phyloP scores from a whole-genome alignment of 768 basidiomycete genomes.

The Lanmaoa pseudosensibilis region DNA sequence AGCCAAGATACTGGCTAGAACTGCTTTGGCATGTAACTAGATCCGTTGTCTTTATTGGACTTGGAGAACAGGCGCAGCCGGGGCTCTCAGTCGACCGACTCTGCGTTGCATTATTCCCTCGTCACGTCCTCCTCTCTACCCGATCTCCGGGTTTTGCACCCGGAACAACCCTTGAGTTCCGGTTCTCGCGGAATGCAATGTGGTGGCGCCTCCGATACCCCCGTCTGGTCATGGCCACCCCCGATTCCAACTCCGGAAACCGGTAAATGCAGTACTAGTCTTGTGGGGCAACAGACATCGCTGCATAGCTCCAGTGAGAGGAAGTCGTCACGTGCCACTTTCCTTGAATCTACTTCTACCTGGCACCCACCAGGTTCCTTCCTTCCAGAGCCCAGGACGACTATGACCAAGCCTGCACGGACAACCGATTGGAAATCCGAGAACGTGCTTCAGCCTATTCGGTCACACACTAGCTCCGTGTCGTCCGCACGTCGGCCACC shows the following conservation, averaged over 20 bases:
- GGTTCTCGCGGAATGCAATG: constrained; percentile 9
- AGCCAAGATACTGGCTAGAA: neutral
- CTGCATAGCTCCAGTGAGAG: constrained; percentile 11
- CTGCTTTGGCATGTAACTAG: constrained; percentile 14
- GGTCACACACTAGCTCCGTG: constrained; percentile 11
- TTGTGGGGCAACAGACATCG: constrained; percentile 5
- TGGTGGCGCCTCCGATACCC: constrained; percentile 2
- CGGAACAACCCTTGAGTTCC: constrained; percentile 12
- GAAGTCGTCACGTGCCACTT: constrained; percentile 9
- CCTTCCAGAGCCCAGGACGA: neutral
- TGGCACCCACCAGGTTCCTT: constrained; percentile 6
- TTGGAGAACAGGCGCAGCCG: constrained; percentile 18
- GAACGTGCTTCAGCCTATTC: constrained; percentile 19
- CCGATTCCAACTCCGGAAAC: neutral
- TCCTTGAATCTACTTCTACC: constrained; percentile 9
- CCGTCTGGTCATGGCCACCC: constrained; percentile 30
- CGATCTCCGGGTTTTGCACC: constrained; percentile 14
- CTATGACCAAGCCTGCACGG: constrained; percentile 5
- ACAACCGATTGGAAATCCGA: constrained; percentile 21
- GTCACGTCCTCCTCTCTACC: constrained; percentile 3
- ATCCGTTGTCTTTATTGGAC: constrained; percentile 28
- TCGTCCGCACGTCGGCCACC: constrained; percentile 20
- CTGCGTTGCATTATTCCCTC: constrained; percentile 11
- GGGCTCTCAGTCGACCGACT: constrained; percentile 1
- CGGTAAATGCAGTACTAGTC: neutral